Base-by-base conservation (phyloP, 352 stramenopile species). In the Pythium chondricola region DNA sequence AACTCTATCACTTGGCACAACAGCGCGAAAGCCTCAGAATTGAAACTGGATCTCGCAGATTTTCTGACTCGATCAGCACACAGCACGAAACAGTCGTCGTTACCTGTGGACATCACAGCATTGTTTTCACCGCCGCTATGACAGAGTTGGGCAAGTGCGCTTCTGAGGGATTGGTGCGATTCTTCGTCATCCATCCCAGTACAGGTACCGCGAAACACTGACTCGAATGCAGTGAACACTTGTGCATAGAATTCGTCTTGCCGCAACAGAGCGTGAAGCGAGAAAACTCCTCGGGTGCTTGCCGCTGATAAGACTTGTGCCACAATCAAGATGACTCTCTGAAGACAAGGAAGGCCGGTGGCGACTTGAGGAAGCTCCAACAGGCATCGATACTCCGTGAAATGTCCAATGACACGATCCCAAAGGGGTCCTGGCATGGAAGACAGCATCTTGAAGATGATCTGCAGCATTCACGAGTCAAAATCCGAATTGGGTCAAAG, bases 1-100 rank as follows among this genome's bases (percentile, higher is more conserved):
- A 69, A 71, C 40, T 63, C 54, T 18, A 83, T 49, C 20, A 84
- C 54, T 18, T 77, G 57, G 18, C 48, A 60, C n/a, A 84, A 50
- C 29, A 81, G 36, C 24, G 37, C 54, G 51, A 84, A 82, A 14
- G 72, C 72, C 44, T 81, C 72, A 16, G 47, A 24, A 37, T 84
- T 84, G 51, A 82, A 77, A 18, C 42, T 39, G 10, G 71, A 83
- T 14, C 27, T 16, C 3, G 39, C 63, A 4, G 20, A 44, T 17
- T 43, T 45, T 39, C 51, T 57, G 11, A 35, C 35, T 13, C n/a
- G 30, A 14, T 21, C 22, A 71, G 27, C 25, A 40, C 53, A 55
- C 27, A 83, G 26, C 20, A 50, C 58, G 48, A 81, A 83, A 21
- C 58, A 68, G 33, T 74, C 65, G 39, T 80, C 69, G 32, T 52